These are phyloP conservation scores for Trametes hirsuta DNA, from an alignment of 1,284 basidiomycete genomes.

Conservation along the genomic window DNA sequence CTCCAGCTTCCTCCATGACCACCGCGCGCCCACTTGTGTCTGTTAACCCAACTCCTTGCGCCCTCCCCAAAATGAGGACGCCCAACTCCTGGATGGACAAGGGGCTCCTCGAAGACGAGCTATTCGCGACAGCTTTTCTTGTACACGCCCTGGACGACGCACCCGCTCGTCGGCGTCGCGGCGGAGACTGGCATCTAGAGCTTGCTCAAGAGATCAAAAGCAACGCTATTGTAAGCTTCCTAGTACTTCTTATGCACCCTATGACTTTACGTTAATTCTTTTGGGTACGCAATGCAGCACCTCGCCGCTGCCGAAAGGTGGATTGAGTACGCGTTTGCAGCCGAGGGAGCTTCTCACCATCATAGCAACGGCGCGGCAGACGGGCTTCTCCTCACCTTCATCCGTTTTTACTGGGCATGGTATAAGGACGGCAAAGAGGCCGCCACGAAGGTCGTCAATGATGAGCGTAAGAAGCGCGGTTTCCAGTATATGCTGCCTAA, in stretches of 20 bases:
- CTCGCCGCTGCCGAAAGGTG: slow-evolving; percentile 26
- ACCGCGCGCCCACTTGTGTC: neutral
- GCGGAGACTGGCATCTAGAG: slow-evolving; percentile 17
- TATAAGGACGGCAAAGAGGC: neutral
- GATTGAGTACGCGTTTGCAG: slow-evolving; percentile 26
- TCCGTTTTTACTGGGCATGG: slow-evolving; percentile 34
- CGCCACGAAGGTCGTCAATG: slow-evolving; percentile 9
- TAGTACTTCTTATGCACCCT: neutral
- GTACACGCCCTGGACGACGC: neutral
- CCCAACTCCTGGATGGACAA: slow-evolving; percentile 32
- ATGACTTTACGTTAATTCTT: neutral
- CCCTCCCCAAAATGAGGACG: slow-evolving; percentile 17
- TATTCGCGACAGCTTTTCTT: slow-evolving; percentile 31
- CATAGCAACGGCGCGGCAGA: neutral
- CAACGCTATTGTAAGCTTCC: slow-evolving; percentile 4
- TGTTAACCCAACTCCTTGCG: neutral
- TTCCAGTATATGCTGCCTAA: slow-evolving; percentile 6
- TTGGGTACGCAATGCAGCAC: neutral
- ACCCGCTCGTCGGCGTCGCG: slow-evolving; percentile 5
- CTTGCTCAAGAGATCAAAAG: slow-evolving; percentile 13
- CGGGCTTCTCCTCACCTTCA: slow-evolving; percentile 23
- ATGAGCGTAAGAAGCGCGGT: slow-evolving; percentile 10
- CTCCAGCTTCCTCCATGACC: neutral
- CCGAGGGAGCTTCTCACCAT: neutral
- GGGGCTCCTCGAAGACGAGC: slow-evolving; percentile 34